Evolutionary conservation across 2,329 filamentous ascomycete genomes (phyloP).

Genomic region (Sphaerulina vaccinii): DNA sequence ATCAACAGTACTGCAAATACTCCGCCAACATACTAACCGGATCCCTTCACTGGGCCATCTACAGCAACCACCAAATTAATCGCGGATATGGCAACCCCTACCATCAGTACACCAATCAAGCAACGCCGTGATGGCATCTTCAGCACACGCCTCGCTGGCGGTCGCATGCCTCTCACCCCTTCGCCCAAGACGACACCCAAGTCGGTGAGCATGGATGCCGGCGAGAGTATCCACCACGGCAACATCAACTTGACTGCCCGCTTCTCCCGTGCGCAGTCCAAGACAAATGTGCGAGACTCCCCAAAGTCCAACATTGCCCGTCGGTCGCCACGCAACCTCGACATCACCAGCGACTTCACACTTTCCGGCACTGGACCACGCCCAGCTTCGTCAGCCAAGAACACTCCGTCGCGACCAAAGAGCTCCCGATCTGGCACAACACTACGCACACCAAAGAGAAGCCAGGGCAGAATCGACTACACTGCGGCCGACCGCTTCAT

Average conservation of each 20-base stretch:
- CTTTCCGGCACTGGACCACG: constrained; percentile 75
- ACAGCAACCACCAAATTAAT: constrained; percentile 29
- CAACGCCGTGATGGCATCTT: constrained; percentile 85
- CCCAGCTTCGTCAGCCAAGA: constrained; percentile 44
- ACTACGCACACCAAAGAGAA: constrained; percentile 42
- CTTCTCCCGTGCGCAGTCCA: constrained; percentile 68
- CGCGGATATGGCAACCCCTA: constrained; percentile 74
- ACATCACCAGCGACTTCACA: constrained; percentile 88
- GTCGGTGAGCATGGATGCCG: constrained; percentile 54
- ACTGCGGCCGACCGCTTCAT: constrained; percentile 82
- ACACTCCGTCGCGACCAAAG: constrained; percentile 43
- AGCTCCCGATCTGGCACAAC: constrained; percentile 42
- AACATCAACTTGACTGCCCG: constrained; percentile 76
- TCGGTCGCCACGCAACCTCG: constrained; percentile 77
- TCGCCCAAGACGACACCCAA: constrained; percentile 71
- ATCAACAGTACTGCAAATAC: constrained; percentile 40
- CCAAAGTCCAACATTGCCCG: constrained; percentile 95
- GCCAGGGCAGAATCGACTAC: constrained; percentile 66
- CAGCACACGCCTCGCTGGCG: constrained; percentile 86
- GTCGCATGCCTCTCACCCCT: constrained; percentile 89
- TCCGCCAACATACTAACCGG: constrained; percentile 39
- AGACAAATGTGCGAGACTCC: constrained; percentile 73
- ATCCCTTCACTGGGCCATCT: constrained; percentile 41
- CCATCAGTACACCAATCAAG: constrained; percentile 82
- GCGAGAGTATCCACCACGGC: constrained; percentile 71